phyloP scores from a whole-genome alignment of 441 rosid genomes.

The Flueggea neowawraea region DNA sequence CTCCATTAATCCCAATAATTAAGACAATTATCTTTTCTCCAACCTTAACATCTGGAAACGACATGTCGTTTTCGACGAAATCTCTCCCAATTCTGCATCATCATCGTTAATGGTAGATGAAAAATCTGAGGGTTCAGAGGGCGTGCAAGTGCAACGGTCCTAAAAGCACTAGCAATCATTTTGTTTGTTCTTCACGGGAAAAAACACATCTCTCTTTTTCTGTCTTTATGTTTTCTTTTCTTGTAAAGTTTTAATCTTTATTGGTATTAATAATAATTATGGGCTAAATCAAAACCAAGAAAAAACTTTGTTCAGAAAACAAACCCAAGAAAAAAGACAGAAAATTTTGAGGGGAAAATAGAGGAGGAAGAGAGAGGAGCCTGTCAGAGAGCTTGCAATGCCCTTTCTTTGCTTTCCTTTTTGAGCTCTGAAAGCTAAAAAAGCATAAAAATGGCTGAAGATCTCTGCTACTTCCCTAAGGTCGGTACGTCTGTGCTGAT shows the following conservation, averaged over 20 bases:
- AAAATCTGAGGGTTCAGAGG: background rate
- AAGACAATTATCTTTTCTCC: no score
- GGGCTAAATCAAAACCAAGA: background rate
- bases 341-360: no score
- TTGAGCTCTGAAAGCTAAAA: slow-evolving; percentile 22
- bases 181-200: slow-evolving; percentile 32
- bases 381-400: slow-evolving; percentile 33
- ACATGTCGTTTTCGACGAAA: no score
- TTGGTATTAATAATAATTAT: background rate
- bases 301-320: background rate
- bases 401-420: slow-evolving; percentile 22
- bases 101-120: no score
- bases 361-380: no score
- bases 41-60: no score
- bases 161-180: slow-evolving; percentile 10
- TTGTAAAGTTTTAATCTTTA: background rate
- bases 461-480: slow-evolving; percentile 26
- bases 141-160: slow-evolving; percentile 38
- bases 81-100: no score
- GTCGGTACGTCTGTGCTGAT: background rate
- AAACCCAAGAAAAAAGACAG: no score
- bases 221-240: background rate
- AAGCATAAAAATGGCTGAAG: slow-evolving; percentile 15
- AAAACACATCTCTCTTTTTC: slow-evolving; percentile 20
- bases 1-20: no score